Percentiles rank a stretch among this genome's conserved stretches.
Evolutionary conservation across 2,329 filamentous ascomycete species (phyloP).

Genomic region (Nigrospora oryzae): DNA sequence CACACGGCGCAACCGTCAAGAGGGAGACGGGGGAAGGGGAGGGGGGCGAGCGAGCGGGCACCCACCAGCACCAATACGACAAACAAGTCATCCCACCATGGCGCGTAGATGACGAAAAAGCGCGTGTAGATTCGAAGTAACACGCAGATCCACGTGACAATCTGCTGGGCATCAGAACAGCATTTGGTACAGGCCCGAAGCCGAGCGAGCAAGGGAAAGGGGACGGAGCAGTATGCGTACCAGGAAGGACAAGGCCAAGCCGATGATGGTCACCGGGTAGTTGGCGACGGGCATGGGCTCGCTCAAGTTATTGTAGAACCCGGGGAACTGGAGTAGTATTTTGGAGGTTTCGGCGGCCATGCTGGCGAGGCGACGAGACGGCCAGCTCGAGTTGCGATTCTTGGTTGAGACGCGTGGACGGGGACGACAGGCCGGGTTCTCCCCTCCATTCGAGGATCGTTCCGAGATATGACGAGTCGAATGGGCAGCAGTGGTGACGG

Average conservation of each 20-base stretch:
- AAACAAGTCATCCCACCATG: constrained; percentile 15
- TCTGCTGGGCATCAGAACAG: not conserved
- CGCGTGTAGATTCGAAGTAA: constrained; percentile 12
- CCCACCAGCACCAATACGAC: constrained; percentile 8
- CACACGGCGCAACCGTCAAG: no score
- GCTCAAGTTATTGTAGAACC: constrained; percentile 10
- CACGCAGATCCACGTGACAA: constrained; percentile 7
- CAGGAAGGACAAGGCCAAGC: constrained; percentile 4
- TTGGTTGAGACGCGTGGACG: no score
- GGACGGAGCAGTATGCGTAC: constrained; percentile 1
- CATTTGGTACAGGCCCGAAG: no score
- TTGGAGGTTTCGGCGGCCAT: no score
- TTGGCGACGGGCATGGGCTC: constrained; percentile 13
- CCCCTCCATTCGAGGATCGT: no score
- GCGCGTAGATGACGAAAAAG: constrained; percentile 8
- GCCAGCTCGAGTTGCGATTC: no score
- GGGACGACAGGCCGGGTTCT: no score
- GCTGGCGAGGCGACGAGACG: no score
- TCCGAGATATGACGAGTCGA: no score
- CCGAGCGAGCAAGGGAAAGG: no score
- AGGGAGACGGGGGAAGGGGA: not conserved
- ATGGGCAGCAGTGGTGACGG: no score
- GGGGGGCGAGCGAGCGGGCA: not conserved
- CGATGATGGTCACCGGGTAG: constrained; percentile 6
- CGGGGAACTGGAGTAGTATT: constrained; percentile 3